Percentiles rank a stretch among this genome's conserved stretches.
Evolutionary conservation across 192 early-diverging fungal species (phyloP).

Genomic region (Coemansia javaensis): DNA sequence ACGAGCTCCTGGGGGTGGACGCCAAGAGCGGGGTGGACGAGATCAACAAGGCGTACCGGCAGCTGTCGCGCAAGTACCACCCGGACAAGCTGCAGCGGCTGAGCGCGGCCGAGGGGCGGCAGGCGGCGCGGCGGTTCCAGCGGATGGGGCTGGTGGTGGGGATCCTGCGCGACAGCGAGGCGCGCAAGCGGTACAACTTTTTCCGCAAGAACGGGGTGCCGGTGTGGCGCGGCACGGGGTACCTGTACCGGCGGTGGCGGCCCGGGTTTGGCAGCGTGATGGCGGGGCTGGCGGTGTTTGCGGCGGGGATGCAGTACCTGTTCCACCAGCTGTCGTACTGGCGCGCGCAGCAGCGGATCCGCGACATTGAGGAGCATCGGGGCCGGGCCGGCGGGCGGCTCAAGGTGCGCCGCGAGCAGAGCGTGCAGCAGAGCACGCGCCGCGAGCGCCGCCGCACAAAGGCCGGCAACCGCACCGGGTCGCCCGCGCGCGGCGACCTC

Average conservation of each 20-base stretch:
- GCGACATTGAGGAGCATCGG: slow-evolving; percentile 22
- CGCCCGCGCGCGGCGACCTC: slow-evolving; percentile 2
- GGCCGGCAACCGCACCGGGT: background rate
- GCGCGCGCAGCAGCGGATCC: slow-evolving; percentile 58
- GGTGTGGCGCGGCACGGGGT: slow-evolving; percentile 73
- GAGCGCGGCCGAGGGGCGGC: slow-evolving; percentile 10
- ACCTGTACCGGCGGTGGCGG: slow-evolving; percentile 66
- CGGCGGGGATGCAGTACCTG: slow-evolving; percentile 61
- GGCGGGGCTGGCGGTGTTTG: slow-evolving; percentile 53
- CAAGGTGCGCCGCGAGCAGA: slow-evolving; percentile 2
- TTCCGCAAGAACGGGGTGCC: slow-evolving; percentile 78
- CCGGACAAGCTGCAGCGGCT: slow-evolving; percentile 68
- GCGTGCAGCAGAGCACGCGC: slow-evolving; percentile 8
- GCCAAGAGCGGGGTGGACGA: slow-evolving; percentile 53
- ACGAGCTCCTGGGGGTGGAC: slow-evolving; percentile 57
- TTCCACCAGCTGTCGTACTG: slow-evolving; percentile 55
- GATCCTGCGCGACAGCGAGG: slow-evolving; percentile 59
- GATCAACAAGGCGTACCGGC: slow-evolving; percentile 64
- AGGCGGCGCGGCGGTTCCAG: slow-evolving; percentile 58
- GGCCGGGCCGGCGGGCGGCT: slow-evolving; percentile 9
- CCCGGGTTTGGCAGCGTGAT: slow-evolving; percentile 62
- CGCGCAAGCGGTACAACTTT: slow-evolving; percentile 72
- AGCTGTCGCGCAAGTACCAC: slow-evolving; percentile 63
- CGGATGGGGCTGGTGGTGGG: slow-evolving; percentile 60
- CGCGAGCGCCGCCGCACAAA: slow-evolving; percentile 17